Evolutionary conservation across 331 rosid genomes (phyloP), one percentile per base, ranked within the genome.

Genomic region (Pyrus hybrid): DNA sequence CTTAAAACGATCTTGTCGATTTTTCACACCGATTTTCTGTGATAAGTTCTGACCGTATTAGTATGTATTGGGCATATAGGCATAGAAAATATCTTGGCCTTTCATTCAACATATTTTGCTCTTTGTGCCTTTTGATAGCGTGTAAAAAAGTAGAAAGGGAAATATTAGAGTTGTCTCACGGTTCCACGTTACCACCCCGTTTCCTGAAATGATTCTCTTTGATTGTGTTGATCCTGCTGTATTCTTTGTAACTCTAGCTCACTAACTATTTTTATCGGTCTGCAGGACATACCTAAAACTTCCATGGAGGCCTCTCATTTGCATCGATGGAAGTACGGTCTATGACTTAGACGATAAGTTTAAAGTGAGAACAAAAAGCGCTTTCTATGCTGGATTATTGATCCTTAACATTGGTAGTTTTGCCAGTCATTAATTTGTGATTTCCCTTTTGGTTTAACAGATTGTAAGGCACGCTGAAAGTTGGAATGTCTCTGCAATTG

Each of bases 281-380:
- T 81, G 87, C 87, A 93, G 98, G 88, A 93, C 97, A 68, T 82
- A 87, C 82, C 84, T 91, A 53, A 91, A 88, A 78, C 94, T 93
- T 75, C 98, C 97, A n/a, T 90, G 98, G 98, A 90, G 88, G 78
- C 98, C 98, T 63, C 84, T 88, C 63, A 90, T 90, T 76, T 82
- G 83, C 67, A 87, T 91, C 18, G 85, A 87, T 58, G 98, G 97
- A 85, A 88, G 86, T 68, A 91, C 97, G 62, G 60, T 73, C 13
- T 93, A 93, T 43, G 97, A 91, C 81, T 81, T 90, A 67, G 82
- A 91, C 58, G 80, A 81, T 41, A 70, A 82, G 57, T 81, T 87
- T 79, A 88, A 83, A 78, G 97, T 88, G 61, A 81, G 88, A 67
- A 69, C 21, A 54, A 45, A 45, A 69, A 28, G 32, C 66, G 57